phyloP scores from a whole-genome alignment of 2,329 filamentous ascomycete genomes.

The Tolypocladium paradoxum region DNA sequence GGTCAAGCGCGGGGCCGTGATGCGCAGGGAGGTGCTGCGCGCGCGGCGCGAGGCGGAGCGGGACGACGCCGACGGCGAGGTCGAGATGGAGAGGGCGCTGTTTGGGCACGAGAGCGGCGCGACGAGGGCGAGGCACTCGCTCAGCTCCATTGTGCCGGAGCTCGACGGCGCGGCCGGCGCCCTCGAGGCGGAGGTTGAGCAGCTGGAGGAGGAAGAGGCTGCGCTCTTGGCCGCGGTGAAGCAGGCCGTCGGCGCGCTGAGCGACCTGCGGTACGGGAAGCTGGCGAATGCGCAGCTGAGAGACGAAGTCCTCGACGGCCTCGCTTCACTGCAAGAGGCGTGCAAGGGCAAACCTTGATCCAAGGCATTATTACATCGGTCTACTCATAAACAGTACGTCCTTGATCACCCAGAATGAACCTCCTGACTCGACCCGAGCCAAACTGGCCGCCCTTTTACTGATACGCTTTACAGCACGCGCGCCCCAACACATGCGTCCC shows the following conservation, averaged over 20 bases:
- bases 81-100: conserved; percentile 53
- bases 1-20: conserved; percentile 45
- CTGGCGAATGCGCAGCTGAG: conserved; percentile 54
- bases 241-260: conserved; percentile 60
- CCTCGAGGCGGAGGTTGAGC: conserved; percentile 57
- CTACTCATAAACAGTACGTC: neutral
- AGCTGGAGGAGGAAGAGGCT: conserved; percentile 54
- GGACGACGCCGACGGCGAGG: conserved; percentile 50
- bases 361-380: neutral
- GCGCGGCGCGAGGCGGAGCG: conserved; percentile 39
- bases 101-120: conserved; percentile 40
- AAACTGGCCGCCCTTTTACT: neutral
- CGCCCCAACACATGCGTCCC: neutral
- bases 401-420: neutral
- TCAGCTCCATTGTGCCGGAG: conserved; percentile 54
- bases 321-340: conserved; percentile 44
- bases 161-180: conserved; percentile 56
- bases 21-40: conserved; percentile 46
- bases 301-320: conserved; percentile 56
- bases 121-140: conserved; percentile 44
- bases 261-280: conserved; percentile 72
- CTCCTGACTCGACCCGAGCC: neutral
- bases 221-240: conserved; percentile 49
- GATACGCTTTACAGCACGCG: neutral
- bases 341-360: conserved; percentile 39